Evolutionary conservation across 129 eudicot species (phyloP).

Genomic region (Gnaphalium uliginosum): DNA sequence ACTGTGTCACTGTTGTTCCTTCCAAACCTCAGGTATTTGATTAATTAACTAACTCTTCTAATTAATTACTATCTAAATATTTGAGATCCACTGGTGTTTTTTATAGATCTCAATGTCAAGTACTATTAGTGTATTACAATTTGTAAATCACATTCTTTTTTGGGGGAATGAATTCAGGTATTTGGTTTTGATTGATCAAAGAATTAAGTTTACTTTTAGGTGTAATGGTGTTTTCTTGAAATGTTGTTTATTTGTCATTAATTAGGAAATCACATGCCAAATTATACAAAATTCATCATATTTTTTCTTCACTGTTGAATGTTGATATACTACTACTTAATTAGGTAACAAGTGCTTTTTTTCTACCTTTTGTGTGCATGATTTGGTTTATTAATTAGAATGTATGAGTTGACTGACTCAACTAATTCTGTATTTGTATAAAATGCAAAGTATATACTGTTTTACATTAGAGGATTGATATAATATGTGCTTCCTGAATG

Average conservation of each 20-base stretch:
- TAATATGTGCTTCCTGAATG: background rate
- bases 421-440: background rate
- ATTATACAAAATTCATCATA: background rate
- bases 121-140: background rate
- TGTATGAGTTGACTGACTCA: background rate
- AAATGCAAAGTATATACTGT: background rate
- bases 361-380: background rate
- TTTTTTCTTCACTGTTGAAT: background rate
- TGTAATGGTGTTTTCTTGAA: background rate
- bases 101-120: constrained; percentile 31
- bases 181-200: background rate
- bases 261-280: background rate
- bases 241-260: background rate
- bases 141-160: background rate
- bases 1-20: constrained; percentile 74
- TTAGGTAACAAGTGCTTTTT: background rate
- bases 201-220: background rate
- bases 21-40: constrained; percentile 82
- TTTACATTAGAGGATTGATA: background rate
- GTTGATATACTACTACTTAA: background rate
- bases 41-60: too few species aligned
- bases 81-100: constrained; percentile 36
- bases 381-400: background rate
- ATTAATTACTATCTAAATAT: too few species aligned
- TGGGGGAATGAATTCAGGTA: background rate